Evolutionary conservation across 495 filamentous ascomycete species (phyloP), one percentile per base, ranked within the genome.

Genomic region (Durotheca rogersii): DNA sequence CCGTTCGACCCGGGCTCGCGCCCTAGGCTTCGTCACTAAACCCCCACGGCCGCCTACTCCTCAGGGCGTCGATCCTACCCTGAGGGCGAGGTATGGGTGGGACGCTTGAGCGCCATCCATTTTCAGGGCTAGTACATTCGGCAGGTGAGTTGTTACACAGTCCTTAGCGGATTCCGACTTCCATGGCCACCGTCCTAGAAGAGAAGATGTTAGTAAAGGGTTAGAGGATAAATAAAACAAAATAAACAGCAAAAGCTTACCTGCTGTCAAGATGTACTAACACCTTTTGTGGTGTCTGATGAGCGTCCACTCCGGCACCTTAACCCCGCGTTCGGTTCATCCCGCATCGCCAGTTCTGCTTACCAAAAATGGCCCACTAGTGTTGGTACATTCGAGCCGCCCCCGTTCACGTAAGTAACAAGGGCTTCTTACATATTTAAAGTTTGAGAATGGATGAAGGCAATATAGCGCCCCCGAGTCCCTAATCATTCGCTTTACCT

Each of bases 401-500:
- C n/a, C n/a, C n/a, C 78, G 76, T 74, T 72, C 72, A 81, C 79
- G 77, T 76, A 81, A 83, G 80, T 66, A 82, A 83, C 77, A 83
- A 80, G 76, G 74, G 76, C 79, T 84, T 82, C 78, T 82, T 82
- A 83, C 75, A 82, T 82, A 84, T 83, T 83, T 82, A 83, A 84
- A 83, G 80, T 83, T 84, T 81, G 78, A 85, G 81, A 83, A 82
- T 84, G 80, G 77, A 81, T 84, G 78, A 83, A 83, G 79, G 80
- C 77, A 51, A 83, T 74, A 84, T 79, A 74, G 73, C 80, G 76
- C 81, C 80, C n/a, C 79, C 80, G 82, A 77, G 79, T 81, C 80
- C 82, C 80, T 84, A 83, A 84, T 84, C 77, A 84, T 84, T 84
- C 78, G 80, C 81, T 83, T 84, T 84, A 84, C 81, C 80, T 82